Evolutionary conservation across 2,329 filamentous ascomycete genomes (phyloP).

Genomic region (Alternaria gaisen): DNA sequence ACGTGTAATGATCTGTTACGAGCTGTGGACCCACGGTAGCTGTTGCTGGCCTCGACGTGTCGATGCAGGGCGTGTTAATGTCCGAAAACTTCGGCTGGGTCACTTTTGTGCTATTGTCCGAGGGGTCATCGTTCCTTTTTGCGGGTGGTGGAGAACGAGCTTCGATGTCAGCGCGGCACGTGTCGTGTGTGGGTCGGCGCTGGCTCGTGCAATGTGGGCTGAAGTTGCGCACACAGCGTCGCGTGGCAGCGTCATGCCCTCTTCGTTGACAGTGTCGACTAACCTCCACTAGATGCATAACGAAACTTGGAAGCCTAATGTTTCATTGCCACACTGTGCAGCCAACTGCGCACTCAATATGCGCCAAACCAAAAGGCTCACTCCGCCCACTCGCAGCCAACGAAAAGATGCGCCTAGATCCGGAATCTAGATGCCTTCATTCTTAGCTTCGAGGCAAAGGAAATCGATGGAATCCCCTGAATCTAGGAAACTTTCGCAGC

Average conservation of each 20-base stretch:
- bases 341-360: neutral
- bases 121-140: constrained; percentile 5
- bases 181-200: constrained; percentile 1
- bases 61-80: constrained; percentile 13
- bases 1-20: constrained; percentile 6
- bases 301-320: constrained; percentile 2
- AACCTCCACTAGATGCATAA: neutral
- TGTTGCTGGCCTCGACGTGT: constrained; percentile 3
- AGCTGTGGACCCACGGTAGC: constrained; percentile 2
- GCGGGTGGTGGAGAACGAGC: neutral
- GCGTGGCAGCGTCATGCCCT: constrained; percentile 4
- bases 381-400: constrained; percentile 4
- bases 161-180: neutral
- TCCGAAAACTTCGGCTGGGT: neutral
- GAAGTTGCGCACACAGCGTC: neutral
- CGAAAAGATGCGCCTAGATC: constrained; percentile 1
- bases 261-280: neutral
- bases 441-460: neutral
- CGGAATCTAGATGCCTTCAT: neutral
- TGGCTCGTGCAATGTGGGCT: constrained; percentile 4
- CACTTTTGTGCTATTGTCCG: constrained; percentile 5
- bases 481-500: neutral
- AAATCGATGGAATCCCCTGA: constrained; percentile 5
- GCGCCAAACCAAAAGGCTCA: neutral
- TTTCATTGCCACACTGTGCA: neutral